Conservation (phyloP, 2,329 filamentous ascomycete genomes). For the Aurifilum marmelostoma region DNA sequence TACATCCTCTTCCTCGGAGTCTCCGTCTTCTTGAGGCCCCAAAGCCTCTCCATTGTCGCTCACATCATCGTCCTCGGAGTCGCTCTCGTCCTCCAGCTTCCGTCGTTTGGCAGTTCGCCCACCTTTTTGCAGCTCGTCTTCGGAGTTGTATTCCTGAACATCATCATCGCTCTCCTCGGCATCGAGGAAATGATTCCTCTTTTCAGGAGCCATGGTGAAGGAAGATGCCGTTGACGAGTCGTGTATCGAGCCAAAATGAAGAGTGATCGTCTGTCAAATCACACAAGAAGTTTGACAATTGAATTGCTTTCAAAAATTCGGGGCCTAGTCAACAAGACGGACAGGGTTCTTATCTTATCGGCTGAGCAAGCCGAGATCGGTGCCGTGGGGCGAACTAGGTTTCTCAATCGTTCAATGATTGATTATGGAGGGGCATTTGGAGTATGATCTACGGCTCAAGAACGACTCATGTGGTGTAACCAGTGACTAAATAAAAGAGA, state of each 20-base stretch:
- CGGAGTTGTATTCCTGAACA: slow-evolving; percentile 63
- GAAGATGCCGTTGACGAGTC: neutral
- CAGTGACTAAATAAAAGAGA: slow-evolving; percentile 11
- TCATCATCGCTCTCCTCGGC: slow-evolving; percentile 63
- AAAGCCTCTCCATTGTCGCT: slow-evolving; percentile 42
- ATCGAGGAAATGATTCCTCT: slow-evolving; percentile 73
- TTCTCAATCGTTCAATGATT: neutral
- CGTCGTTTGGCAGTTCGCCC: slow-evolving; percentile 65
- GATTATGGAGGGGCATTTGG: slow-evolving; percentile 12
- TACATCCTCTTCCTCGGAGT: slow-evolving; percentile 27
- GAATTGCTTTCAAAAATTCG: slow-evolving; percentile 7
- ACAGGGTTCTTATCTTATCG: slow-evolving; percentile 25
- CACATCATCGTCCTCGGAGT: slow-evolving; percentile 42
- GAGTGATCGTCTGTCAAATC: neutral
- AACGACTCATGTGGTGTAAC: slow-evolving; percentile 5
- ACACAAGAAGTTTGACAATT: slow-evolving; percentile 17
- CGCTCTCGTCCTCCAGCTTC: slow-evolving; percentile 54
- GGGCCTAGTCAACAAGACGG: neutral
- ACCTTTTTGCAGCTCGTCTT: slow-evolving; percentile 68
- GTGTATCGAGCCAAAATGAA: neutral
- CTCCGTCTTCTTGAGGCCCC: slow-evolving; percentile 33
- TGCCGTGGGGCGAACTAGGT: slow-evolving; percentile 19
- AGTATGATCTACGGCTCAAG: slow-evolving; percentile 6
- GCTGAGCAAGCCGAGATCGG: slow-evolving; percentile 26
- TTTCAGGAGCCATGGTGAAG: slow-evolving; percentile 64